A percentile compares a stretch with the other conserved stretches of the same genome.
phyloP scores from a whole-genome alignment of 2,329 filamentous ascomycete species.

The Sclerotinia glacialis region DNA sequence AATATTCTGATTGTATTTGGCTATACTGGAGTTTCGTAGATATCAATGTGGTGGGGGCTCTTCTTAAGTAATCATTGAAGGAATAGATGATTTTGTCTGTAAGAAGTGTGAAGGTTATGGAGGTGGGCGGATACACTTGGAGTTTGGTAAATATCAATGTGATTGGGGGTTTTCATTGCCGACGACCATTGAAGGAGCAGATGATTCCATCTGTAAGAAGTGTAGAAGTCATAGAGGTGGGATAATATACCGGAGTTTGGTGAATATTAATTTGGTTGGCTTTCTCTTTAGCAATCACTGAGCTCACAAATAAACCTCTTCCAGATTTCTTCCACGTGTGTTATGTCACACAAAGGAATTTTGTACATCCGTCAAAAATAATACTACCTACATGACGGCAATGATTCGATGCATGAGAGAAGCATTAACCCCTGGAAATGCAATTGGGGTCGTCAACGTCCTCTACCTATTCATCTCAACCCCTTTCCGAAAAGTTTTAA shows the following conservation, averaged over 20 bases:
- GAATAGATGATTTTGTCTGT: too few species aligned
- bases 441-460: slow-evolving; percentile 9
- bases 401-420: slow-evolving; percentile 22
- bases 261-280: slow-evolving; percentile 28
- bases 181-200: too few species aligned
- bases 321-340: slow-evolving; percentile 30
- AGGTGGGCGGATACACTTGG: too few species aligned
- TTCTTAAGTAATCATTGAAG: too few species aligned
- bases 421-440: slow-evolving; percentile 11
- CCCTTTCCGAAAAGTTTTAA: background rate
- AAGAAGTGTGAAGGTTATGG: too few species aligned
- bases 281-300: slow-evolving; percentile 27
- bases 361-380: slow-evolving; percentile 26
- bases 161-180: too few species aligned
- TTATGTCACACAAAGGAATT: slow-evolving; percentile 26
- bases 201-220: too few species aligned
- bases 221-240: too few species aligned
- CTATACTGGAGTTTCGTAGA: too few species aligned
- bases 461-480: slow-evolving; percentile 9
- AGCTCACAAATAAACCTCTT: slow-evolving; percentile 30
- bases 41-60: too few species aligned
- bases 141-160: too few species aligned
- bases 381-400: slow-evolving; percentile 23
- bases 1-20: too few species aligned
- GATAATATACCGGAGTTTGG: background rate